Evolutionary conservation across 495 filamentous ascomycete genomes (phyloP), one percentile per base, ranked within the genome.

Genomic region (Tuber magnatum): DNA sequence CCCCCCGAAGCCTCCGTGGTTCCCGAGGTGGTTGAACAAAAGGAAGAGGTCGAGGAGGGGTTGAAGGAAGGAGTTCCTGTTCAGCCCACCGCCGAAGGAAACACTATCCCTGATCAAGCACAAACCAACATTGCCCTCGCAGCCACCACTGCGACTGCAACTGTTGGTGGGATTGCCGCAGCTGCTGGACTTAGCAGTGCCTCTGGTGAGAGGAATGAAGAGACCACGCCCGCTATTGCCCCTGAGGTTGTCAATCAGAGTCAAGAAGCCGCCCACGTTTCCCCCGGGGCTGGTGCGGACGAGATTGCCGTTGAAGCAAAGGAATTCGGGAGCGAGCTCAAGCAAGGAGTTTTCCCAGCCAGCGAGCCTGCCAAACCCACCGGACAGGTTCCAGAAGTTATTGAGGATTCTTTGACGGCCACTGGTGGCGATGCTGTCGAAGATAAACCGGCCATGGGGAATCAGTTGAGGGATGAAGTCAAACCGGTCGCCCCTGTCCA

Each of bases 371-470:
- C 71, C 39, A 80, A 78, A 70, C 85, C 87, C 24, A 87, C 85
- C 6, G 79, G 84, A 20, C 86, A 89, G 65, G 92, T 93, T 9
- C 93, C 93, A 8, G 85, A 87, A 10, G 86, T 90, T 73, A 93
- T 94, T 48, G 91, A 91, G 85, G 87, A 92, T 70, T 94, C 92
- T 3, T 85, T 93, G 42, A 81, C 86, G 83, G 92, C 92, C 28
- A 88, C 91, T 38, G 89, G 87, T 40, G 89, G 87, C 24, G 86
- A 87, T 65, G 89, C 88, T 6, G 91, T 95, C 14, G 87, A 88
- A 74, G 92, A 94, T 82, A 97, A 97, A 88, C 89, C 88, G 82
- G 89, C 87, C 28, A 85, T 92, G 44, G 93, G 80, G 75, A 48
- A 75, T 22, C 71, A 78, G 41, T 73, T 77, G 35, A 79, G 75